Percentiles rank a stretch among this genome's conserved stretches.
Evolutionary conservation across 1,284 basidiomycete species (phyloP).

Genomic region (Porphyrellus sp.): DNA sequence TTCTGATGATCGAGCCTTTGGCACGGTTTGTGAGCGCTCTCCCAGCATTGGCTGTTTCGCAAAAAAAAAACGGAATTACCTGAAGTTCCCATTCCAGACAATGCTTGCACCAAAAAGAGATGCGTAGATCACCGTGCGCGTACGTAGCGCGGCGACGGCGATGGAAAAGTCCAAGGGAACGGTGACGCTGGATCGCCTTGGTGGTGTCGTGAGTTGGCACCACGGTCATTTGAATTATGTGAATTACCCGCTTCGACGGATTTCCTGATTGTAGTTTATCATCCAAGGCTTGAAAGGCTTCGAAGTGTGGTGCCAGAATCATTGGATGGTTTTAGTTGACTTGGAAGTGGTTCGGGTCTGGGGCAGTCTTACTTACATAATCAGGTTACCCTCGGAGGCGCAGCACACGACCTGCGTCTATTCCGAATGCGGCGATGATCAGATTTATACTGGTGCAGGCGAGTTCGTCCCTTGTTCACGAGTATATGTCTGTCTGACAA

Average conservation of each 20-base stretch:
- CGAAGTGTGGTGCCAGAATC: background rate
- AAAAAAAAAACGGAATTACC: background rate
- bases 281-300: background rate
- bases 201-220: too few species aligned
- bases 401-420: background rate
- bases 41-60: too few species aligned
- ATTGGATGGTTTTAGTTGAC: too few species aligned
- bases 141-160: background rate
- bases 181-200: too few species aligned
- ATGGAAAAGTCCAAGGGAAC: background rate
- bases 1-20: background rate
- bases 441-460: conserved; percentile 32
- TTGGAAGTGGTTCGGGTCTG: too few species aligned
- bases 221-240: too few species aligned
- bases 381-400: background rate
- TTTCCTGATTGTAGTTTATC: too few species aligned
- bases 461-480: background rate
- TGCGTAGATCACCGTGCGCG: background rate
- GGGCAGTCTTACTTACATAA: conserved; percentile 13
- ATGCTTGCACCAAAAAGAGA: background rate
- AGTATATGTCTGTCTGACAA: background rate
- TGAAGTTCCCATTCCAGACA: background rate
- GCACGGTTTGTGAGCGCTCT: background rate
- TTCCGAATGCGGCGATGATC: conserved; percentile 24
- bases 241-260: too few species aligned